Base-by-base conservation (phyloP, 768 basidiomycete species). In the Lentinula sp. region DNA sequence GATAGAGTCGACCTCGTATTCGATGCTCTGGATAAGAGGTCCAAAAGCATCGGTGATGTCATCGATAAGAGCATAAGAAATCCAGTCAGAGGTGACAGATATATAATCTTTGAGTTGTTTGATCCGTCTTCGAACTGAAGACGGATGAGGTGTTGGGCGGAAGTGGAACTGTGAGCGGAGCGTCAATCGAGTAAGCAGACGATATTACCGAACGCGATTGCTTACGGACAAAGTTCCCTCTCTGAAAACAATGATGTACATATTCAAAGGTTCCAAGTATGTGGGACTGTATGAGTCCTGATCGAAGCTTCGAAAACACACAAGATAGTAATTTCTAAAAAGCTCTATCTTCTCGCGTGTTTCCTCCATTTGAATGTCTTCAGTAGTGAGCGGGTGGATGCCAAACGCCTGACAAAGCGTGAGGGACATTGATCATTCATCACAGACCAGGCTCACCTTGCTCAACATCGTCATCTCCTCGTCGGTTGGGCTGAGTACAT, bases 91-190 rank as follows among this genome's bases (percentile, higher is more conserved):
- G 8, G 97, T 98, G 68, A 98, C 97, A 64, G 84, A 90, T 72
- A 99, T 98, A 76, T 98, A 98, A 78, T 99, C 97, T 71, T 95
- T 97, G 64, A 99, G 90, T 71, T 98, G 97, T 74, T 97, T 98
- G 69, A 99, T 99, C 45, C 97, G 91, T 46, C 97, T 84, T 15
- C 97, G 91, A 45, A 99, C 97, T 71, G 96, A 98, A 72, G 97
- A 95, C 0, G 97, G 95, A 67, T 99, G 97, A 0, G 97, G 93
- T 0, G 97, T 98, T 4, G 94, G 92, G 28, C 93, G 84, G 82
- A 98, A 98, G 73, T 99, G 97, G 79, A 98, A 98, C 91, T 95
- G 66, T 3, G 61, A 8, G 53, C 12, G 60, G 45, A 5, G 23
- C 46, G 46, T 28, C 28, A 6, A 32, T 48, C 6, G 36, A 61